Conservation (phyloP, 345 rosid species). For the Conringia planisiliqua region DNA sequence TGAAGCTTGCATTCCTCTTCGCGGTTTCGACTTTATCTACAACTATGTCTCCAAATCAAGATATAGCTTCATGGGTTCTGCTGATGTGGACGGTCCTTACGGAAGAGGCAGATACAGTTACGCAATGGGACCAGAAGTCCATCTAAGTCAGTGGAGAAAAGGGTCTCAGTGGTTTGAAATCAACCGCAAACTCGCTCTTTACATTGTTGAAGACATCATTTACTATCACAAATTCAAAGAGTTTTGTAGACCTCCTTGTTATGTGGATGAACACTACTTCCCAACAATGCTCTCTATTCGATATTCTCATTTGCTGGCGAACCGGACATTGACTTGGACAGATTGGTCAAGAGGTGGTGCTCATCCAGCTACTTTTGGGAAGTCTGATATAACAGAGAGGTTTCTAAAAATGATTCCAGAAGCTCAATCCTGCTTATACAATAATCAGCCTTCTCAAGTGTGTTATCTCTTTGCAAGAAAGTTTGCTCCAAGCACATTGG, state of each 20-base stretch:
- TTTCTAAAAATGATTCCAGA: conserved; percentile 49
- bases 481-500: conserved; percentile 72
- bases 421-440: conserved; percentile 48
- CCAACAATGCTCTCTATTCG: conserved; percentile 75
- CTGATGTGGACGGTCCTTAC: conserved; percentile 60
- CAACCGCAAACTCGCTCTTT: conserved; percentile 53
- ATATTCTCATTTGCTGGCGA: conserved; percentile 55
- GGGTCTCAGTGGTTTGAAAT: conserved; percentile 96
- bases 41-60: conserved; percentile 54
- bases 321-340: conserved; percentile 73
- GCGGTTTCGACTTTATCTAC: conserved; percentile 55
- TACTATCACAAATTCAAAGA: conserved; percentile 70
- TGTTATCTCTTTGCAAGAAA: conserved; percentile 79
- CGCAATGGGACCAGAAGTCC: conserved; percentile 69
- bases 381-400: conserved; percentile 45
- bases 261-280: conserved; percentile 94
- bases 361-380: conserved; percentile 75
- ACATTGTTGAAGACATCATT: conserved; percentile 47
- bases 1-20: conserved; percentile 84
- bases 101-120: conserved; percentile 75
- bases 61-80: conserved; percentile 78
- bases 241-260: conserved; percentile 68
- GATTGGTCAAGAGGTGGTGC: conserved; percentile 91
- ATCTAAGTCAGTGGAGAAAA: conserved; percentile 76
- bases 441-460: conserved; percentile 42